Conservation (phyloP, 352 stramenopile genomes). For the Phytopythium delawarense region DNA sequence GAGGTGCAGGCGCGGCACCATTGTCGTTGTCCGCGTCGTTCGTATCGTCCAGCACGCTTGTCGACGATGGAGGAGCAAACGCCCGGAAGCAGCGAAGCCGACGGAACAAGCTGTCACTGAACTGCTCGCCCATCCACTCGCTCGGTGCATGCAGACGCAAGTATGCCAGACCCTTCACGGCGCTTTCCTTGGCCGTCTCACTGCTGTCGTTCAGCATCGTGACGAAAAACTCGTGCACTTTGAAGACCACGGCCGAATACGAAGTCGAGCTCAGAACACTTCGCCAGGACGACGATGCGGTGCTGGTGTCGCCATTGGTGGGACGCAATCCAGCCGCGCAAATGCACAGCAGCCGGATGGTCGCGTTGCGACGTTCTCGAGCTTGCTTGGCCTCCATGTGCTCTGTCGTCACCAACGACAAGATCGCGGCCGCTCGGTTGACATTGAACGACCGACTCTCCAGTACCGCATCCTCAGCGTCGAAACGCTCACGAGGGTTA, state of each 20-base stretch:
- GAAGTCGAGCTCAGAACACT: conserved; percentile 22
- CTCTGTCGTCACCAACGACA: conserved; percentile 5
- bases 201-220: conserved; percentile 77
- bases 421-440: conserved; percentile 23
- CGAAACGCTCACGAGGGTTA: conserved; percentile 15
- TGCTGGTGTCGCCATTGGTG: background rate
- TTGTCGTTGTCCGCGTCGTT: conserved; percentile 17
- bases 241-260: conserved; percentile 30
- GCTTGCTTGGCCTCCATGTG: conserved; percentile 9
- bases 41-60: conserved; percentile 18
- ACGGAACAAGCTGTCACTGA: conserved; percentile 78
- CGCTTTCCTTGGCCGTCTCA: conserved; percentile 62
- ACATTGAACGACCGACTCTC: conserved; percentile 10
- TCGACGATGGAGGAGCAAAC: conserved; percentile 33
- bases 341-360: conserved; percentile 69
- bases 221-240: conserved; percentile 72
- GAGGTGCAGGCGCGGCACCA: conserved; percentile 1
- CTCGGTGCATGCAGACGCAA: conserved; percentile 52
- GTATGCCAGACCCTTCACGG: conserved; percentile 75
- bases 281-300: conserved; percentile 22
- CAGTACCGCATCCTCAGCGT: conserved; percentile 3
- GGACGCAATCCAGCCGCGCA: conserved; percentile 41
- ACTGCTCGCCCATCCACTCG: conserved; percentile 46
- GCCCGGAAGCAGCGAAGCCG: conserved; percentile 74
- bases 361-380: conserved; percentile 39